These are phyloP conservation scores for Raphidocelis subcapitata DNA, from an alignment of 139 green algal species.

Conservation along the genomic window DNA sequence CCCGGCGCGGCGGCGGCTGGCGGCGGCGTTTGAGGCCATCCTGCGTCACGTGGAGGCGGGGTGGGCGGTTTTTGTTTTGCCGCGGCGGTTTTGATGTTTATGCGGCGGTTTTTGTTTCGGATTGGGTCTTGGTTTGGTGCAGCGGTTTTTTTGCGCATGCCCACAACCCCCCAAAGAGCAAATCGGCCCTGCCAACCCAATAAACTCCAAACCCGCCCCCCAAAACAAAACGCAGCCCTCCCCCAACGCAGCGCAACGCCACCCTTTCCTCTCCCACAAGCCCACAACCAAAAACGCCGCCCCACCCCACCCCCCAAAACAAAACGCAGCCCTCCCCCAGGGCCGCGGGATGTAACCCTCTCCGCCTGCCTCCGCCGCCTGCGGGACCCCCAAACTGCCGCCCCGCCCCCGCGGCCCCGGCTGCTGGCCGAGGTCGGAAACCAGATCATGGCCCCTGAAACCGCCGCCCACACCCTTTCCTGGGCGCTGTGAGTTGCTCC, in stretches of 20 bases:
- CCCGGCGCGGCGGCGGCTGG: conserved; percentile 4
- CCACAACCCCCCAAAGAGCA: too few relatives aligned
- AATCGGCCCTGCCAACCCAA: too few relatives aligned
- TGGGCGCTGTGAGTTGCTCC: conserved; percentile 20
- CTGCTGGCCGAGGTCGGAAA: conserved; percentile 26
- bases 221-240: too few relatives aligned
- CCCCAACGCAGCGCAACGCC: too few relatives aligned
- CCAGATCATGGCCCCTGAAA: conserved; percentile 29
- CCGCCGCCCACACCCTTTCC: conserved; percentile 18
- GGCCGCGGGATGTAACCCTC: conserved; percentile 17
- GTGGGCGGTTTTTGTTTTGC: neutral
- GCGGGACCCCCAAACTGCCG: conserved; percentile 8
- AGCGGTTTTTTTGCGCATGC: too few relatives aligned
- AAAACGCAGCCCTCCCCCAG: too few relatives aligned
- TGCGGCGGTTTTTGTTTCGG: too few relatives aligned
- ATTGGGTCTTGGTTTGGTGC: too few relatives aligned
- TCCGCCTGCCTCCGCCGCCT: conserved; percentile 13
- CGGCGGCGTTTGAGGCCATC: conserved; percentile 13
- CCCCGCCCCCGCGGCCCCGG: conserved; percentile 2
- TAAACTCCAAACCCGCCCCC: too few relatives aligned
- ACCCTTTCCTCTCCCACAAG: too few relatives aligned
- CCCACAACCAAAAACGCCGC: too few relatives aligned
- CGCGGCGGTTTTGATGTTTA: neutral
- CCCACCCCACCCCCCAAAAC: too few relatives aligned
- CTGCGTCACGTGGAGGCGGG: conserved; percentile 11